Evolutionary conservation across 73 alveolate species (phyloP).

Genomic region (Breviolum minutum): DNA sequence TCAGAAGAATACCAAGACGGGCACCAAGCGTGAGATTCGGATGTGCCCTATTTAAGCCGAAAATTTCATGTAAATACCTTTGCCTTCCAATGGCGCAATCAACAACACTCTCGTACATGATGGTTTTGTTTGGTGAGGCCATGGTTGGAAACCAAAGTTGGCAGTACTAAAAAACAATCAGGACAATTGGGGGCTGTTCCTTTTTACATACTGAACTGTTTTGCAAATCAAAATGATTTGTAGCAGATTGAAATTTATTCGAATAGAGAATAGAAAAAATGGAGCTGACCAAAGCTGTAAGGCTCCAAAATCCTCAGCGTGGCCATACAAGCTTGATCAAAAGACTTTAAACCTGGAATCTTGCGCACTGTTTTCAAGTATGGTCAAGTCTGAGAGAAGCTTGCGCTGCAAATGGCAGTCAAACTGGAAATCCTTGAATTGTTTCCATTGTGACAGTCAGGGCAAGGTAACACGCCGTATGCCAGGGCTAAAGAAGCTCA

Average conservation of each 20-base stretch:
- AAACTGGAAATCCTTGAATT: neutral
- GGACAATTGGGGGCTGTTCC: neutral
- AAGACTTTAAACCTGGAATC: neutral
- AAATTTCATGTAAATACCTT: no score
- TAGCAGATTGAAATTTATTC: no score
- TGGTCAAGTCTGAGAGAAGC: neutral
- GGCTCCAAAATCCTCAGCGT: neutral
- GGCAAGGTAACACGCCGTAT: neutral
- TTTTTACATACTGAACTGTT: neutral
- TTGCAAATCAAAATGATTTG: no score
- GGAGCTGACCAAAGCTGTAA: no score
- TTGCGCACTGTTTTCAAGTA: neutral
- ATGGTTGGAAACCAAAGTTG: neutral
- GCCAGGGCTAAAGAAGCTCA: neutral
- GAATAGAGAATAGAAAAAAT: no score
- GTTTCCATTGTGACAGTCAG: neutral
- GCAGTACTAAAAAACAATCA: no score
- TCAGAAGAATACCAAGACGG: constrained; percentile 63
- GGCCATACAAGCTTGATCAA: neutral
- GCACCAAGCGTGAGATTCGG: constrained; percentile 74
- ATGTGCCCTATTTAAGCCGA: constrained; percentile 1
- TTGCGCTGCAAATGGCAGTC: neutral
- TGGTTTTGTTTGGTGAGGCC: neutral
- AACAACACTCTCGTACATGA: neutral
- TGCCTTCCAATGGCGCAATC: no score